Evolutionary conservation across 192 early-diverging fungal genomes (phyloP), one percentile per base, ranked within the genome.

Genomic region (Entrophospora sp.): DNA sequence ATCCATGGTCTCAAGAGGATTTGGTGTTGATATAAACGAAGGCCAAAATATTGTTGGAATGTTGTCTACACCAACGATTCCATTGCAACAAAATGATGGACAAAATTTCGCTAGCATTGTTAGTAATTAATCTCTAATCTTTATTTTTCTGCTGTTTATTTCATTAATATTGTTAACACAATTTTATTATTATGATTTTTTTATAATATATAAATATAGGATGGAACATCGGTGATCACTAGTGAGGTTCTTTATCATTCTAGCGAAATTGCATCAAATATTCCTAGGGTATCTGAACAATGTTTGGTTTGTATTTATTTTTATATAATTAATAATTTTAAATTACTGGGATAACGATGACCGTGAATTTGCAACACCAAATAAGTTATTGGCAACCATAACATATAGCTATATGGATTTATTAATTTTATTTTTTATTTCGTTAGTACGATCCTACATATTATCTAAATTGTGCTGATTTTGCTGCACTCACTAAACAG

Each of bases 381-480:
- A n/a, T n/a, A n/a, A n/a, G n/a, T n/a, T n/a, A n/a, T n/a, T n/a
- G n/a, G n/a, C n/a, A n/a, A n/a, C n/a, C n/a, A n/a, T n/a, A n/a
- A n/a, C n/a, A n/a, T n/a, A n/a, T n/a, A n/a, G n/a, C n/a, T n/a
- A n/a, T n/a, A n/a, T n/a, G n/a, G n/a, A n/a, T n/a, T n/a, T n/a
- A n/a, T n/a, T n/a, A n/a, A n/a, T n/a, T n/a, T n/a, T n/a, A n/a
- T n/a, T n/a, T n/a, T n/a, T n/a, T n/a, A n/a, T n/a, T n/a, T n/a
- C 20, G 53, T 30, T 57, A 57, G 53, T 57, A 57, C 53, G 53
- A 57, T 57, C 53, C 53, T 3, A n/a, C n/a, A n/a, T 35, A 57
- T 57, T 28, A 30, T 57, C 53, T 57, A 57, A 57, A 57, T 32
- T 57, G 12, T 28, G 53, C 30, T 20, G 53, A 57, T 57, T 57